Evolutionary conservation across 352 stramenopile species (phyloP).

Genomic region (Globisporangium heterothallicum): DNA sequence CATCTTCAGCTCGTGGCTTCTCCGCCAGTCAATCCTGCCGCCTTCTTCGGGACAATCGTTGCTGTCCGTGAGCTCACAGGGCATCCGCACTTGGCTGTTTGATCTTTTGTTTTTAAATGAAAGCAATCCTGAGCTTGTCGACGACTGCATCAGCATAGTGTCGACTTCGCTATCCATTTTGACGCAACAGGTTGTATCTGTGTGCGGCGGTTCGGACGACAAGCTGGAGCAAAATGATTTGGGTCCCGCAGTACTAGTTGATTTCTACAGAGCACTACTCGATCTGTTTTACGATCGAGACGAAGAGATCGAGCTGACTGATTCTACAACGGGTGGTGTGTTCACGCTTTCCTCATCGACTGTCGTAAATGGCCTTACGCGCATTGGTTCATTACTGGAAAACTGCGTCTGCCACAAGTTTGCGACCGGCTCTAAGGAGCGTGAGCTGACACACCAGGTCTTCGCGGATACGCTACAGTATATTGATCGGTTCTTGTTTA

Average conservation of each 20-base stretch:
- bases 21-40: constrained; percentile 12
- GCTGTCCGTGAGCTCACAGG: constrained; percentile 5
- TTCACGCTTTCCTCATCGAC: constrained; percentile 21
- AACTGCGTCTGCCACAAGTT: constrained; percentile 14
- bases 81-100: constrained; percentile 52
- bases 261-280: constrained; percentile 25
- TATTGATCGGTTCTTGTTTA: constrained; percentile 46
- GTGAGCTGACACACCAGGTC: constrained; percentile 8
- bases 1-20: constrained; percentile 30
- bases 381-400: constrained; percentile 25
- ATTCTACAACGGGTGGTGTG: constrained; percentile 26
- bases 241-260: constrained; percentile 5
- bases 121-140: constrained; percentile 16
- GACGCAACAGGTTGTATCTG: constrained; percentile 8
- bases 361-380: constrained; percentile 14
- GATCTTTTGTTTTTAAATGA: constrained; percentile 46
- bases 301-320: constrained; percentile 23
- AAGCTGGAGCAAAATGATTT: constrained; percentile 4
- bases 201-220: not conserved
- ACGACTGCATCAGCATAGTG: constrained; percentile 26
- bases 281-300: constrained; percentile 40
- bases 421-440: not conserved
- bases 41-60: not conserved
- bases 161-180: constrained; percentile 19
- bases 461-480: constrained; percentile 33